A percentile compares a stretch with the other conserved stretches of the same genome.
phyloP scores from a whole-genome alignment of 805 yeast species.

The Saturnispora sekii region DNA sequence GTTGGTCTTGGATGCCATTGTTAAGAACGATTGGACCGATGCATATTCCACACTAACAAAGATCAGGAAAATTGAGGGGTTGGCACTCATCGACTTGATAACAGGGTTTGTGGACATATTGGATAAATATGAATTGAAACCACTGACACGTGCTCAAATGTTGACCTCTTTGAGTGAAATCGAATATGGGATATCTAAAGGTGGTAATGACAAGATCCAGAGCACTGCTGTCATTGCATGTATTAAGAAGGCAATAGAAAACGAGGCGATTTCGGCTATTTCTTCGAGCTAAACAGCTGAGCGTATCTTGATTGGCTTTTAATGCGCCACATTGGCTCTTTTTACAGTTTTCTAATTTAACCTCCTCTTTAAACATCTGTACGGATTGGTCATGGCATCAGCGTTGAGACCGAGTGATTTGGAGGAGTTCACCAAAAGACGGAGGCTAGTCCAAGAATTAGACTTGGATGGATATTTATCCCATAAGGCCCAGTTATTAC shows the following conservation, averaged over 20 bases:
- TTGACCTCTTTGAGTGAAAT: conserved; percentile 72
- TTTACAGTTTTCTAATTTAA: no score
- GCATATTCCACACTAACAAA: conserved; percentile 57
- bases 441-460: conserved; percentile 24
- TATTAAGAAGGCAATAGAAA: conserved; percentile 57
- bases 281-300: no score
- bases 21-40: conserved; percentile 84
- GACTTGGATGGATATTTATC: conserved; percentile 22
- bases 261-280: conserved; percentile 21
- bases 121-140: conserved; percentile 55
- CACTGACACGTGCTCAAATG: conserved; percentile 51
- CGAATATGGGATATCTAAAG: conserved; percentile 84
- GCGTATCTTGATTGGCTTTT: not conserved
- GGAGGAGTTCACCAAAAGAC: conserved; percentile 19
- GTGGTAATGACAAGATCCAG: conserved; percentile 87
- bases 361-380: no score
- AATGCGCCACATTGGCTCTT: not conserved
- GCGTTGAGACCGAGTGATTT: conserved; percentile 9
- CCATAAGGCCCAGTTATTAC: conserved; percentile 16
- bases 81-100: conserved; percentile 81
- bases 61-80: conserved; percentile 64
- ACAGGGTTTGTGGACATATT: conserved; percentile 67
- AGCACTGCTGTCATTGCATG: conserved; percentile 85
- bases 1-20: conserved; percentile 60
- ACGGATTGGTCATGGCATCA: not conserved